phyloP scores from a whole-genome alignment of 176 grass and related monocot genomes.

The Chrysopogon serrulatus region DNA sequence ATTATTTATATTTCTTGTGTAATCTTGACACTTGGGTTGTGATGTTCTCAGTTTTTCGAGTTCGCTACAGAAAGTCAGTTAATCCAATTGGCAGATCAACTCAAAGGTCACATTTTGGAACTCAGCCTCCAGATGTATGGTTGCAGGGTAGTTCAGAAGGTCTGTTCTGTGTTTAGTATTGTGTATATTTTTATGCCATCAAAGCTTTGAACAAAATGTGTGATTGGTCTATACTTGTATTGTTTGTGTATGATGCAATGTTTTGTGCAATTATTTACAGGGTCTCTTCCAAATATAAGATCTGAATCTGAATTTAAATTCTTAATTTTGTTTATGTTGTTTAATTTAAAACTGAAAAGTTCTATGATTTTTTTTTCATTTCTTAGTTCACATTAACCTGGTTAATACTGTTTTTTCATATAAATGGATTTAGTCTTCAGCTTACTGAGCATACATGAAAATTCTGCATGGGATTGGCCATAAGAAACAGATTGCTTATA shows the following conservation, averaged over 20 bases:
- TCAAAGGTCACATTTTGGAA: conserved; percentile 74
- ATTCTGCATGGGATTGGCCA: neutral
- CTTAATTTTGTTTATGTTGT: neutral
- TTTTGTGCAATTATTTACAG: neutral
- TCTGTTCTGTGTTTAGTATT: conserved; percentile 28
- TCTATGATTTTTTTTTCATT: neutral
- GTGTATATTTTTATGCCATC: neutral
- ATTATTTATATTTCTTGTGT: neutral
- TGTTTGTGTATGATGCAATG: neutral
- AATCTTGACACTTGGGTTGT: neutral
- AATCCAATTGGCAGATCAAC: conserved; percentile 71
- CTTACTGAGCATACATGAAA: neutral
- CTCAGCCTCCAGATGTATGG: conserved; percentile 99
- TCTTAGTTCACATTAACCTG: neutral
- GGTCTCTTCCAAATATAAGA: neutral
- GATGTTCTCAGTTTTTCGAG: conserved; percentile 85
- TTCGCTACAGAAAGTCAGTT: conserved; percentile 77
- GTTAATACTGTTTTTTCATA: neutral
- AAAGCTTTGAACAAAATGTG: neutral
- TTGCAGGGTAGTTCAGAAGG: conserved; percentile 99
- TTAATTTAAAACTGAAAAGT: neutral
- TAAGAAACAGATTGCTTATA: neutral
- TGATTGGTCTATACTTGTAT: neutral
- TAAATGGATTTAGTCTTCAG: neutral
- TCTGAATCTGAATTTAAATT: neutral